Percentiles rank a stretch among this genome's conserved stretches.
Conservation (phyloP, 2,329 filamentous ascomycete species). For the Cladophialophora exuberans region DNA sequence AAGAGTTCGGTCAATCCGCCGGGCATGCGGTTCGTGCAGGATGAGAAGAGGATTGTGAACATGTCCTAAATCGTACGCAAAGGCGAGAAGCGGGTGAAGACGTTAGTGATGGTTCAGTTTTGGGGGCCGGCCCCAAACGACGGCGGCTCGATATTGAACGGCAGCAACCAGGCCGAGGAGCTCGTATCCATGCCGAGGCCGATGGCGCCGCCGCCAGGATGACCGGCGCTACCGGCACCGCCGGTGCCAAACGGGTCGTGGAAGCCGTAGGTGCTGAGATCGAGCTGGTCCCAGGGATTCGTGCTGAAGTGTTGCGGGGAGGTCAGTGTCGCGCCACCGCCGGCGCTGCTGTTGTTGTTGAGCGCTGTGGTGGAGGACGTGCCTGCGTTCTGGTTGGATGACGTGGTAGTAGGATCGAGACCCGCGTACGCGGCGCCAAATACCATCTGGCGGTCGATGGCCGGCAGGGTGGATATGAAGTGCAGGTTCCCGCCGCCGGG, state of each 20-base stretch:
- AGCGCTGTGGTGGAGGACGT: slow-evolving; percentile 36
- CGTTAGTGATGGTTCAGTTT: too few relatives aligned
- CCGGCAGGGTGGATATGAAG: slow-evolving; percentile 55
- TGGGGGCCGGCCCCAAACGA: slow-evolving; percentile 44
- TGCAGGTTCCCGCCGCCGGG: slow-evolving; percentile 39
- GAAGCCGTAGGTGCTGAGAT: slow-evolving; percentile 29
- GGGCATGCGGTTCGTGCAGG: slow-evolving; percentile 45
- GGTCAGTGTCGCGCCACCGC: too few relatives aligned
- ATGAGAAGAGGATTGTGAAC: slow-evolving; percentile 50
- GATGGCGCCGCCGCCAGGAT: too few relatives aligned
- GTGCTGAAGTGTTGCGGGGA: slow-evolving; percentile 33
- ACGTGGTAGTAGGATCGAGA: slow-evolving; percentile 50
- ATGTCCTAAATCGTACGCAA: slow-evolving; percentile 55
- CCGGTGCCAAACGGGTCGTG: slow-evolving; percentile 21
- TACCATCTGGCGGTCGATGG: slow-evolving; percentile 75
- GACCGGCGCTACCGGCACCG: too few relatives aligned
- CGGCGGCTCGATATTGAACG: slow-evolving; percentile 86
- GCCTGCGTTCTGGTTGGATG: slow-evolving; percentile 15
- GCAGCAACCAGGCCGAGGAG: slow-evolving; percentile 79
- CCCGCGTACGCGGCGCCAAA: slow-evolving; percentile 68
- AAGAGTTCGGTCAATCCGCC: slow-evolving; percentile 36
- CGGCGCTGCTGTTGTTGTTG: slow-evolving; percentile 37
- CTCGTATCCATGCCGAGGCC: slow-evolving; percentile 25
- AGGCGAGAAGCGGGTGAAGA: too few relatives aligned
- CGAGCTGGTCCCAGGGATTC: slow-evolving; percentile 31